Evolutionary conservation across 805 yeast genomes (phyloP), one percentile per base, ranked within the genome.

Genomic region (Jamesozyma lodderae): DNA sequence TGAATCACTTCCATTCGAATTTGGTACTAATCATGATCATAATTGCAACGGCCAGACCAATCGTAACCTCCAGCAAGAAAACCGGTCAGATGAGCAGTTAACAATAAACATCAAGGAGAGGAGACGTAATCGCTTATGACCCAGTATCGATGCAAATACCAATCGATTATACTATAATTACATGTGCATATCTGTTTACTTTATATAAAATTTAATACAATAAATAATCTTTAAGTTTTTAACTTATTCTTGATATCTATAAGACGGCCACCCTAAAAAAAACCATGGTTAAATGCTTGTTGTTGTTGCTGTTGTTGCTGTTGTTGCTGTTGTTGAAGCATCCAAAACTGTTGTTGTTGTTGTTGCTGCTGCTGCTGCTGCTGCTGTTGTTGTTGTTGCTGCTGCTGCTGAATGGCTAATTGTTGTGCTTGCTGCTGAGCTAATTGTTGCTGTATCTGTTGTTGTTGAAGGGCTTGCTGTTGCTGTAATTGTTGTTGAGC

Each of bases 1-100:
- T 10, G 47, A 37, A 16, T 43, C 47, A 13, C 27, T 43, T n/a
- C 44, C 47, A 19, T 38, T 53, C 42, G 61, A 60, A 41, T 59
- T 59, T 41, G 60, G 26, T 6, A n/a, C 22, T 7, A 14, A 21
- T 14, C 14, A 22, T 11, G 20, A 21, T 14, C 10, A 32, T 21
- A 17, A 20, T 9, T 6, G 7, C 16, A 20, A 21, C n/a, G n/a
- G n/a, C n/a, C n/a, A n/a, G n/a, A 20, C n/a, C 9, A 15, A 14
- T 6, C n/a, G 28, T 8, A 25, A 11, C 14, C n/a, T 25, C 28
- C 28, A 7, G 10, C 28, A 25, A n/a, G n/a, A n/a, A n/a, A n/a
- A n/a, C n/a, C 28, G 5, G 10, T 25, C 25, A 4, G 20, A 32
- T 14, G 35, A 21, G 14, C 16, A 13, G 3, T 32, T 32, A 9